Percentiles rank a stretch among this genome's conserved stretches.
Evolutionary conservation across 371 early-diverging fungal genomes (phyloP).

Genomic region (Blakeslea trispora): DNA sequence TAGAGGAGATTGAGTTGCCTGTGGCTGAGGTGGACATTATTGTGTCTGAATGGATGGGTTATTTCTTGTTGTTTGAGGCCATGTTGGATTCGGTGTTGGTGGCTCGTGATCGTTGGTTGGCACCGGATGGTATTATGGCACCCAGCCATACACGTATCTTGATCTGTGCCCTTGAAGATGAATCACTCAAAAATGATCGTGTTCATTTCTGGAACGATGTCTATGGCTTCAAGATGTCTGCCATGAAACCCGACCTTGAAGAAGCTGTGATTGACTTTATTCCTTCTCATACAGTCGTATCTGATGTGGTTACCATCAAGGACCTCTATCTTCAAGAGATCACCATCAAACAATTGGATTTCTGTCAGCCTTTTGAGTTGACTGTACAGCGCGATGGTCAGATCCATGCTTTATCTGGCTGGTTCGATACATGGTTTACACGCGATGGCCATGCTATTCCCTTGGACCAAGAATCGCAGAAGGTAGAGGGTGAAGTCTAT

Average conservation of each 20-base stretch:
- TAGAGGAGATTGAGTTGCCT: slow-evolving; percentile 84
- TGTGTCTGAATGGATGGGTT: slow-evolving; percentile 94
- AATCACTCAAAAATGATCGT: slow-evolving; percentile 74
- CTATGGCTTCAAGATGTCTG: slow-evolving; percentile 86
- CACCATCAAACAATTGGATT: slow-evolving; percentile 53
- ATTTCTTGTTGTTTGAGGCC: slow-evolving; percentile 85
- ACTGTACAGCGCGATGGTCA: slow-evolving; percentile 59
- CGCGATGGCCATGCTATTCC: slow-evolving; percentile 62
- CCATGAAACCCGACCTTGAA: slow-evolving; percentile 70
- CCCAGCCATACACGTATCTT: slow-evolving; percentile 83
- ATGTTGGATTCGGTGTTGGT: slow-evolving; percentile 89
- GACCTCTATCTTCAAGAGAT: slow-evolving; percentile 70
- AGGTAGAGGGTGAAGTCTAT: slow-evolving; percentile 35
- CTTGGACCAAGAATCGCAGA: slow-evolving; percentile 35
- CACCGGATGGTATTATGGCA: slow-evolving; percentile 65
- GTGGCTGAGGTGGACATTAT: slow-evolving; percentile 84
- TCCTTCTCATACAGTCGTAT: slow-evolving; percentile 65
- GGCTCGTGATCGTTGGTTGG: slow-evolving; percentile 81
- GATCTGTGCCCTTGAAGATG: slow-evolving; percentile 77
- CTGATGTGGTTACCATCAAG: slow-evolving; percentile 66
- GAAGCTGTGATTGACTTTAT: slow-evolving; percentile 70
- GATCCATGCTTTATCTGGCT: slow-evolving; percentile 77
- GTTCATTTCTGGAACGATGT: slow-evolving; percentile 88
- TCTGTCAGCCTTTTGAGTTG: slow-evolving; percentile 62
- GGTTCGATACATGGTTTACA: slow-evolving; percentile 86